phyloP scores from a whole-genome alignment of 805 yeast species.

The Yarrowia yakushimensis region DNA sequence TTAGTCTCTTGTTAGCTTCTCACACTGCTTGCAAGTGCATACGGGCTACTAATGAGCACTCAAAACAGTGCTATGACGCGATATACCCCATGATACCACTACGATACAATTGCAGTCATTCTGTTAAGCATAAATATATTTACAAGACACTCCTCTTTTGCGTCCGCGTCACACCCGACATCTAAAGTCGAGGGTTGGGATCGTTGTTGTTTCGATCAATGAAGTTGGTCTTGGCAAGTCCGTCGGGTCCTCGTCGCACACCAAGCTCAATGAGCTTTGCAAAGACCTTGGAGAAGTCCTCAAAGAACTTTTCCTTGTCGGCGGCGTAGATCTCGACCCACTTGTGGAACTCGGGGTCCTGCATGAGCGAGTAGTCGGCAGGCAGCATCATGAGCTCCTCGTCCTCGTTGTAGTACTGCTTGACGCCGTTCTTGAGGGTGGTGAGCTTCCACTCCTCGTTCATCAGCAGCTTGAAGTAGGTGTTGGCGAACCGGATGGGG shows the following conservation, averaged over 20 bases:
- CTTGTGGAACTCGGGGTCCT: conserved; percentile 54
- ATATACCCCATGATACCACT: too few relatives aligned
- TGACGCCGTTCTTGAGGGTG: conserved; percentile 41
- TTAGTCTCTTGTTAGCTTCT: too few relatives aligned
- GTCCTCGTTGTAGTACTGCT: conserved; percentile 47
- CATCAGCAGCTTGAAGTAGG: conserved; percentile 57
- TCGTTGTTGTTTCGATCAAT: conserved; percentile 29
- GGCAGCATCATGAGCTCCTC: conserved; percentile 80
- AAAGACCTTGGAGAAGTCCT: conserved; percentile 64
- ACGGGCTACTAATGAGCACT: too few relatives aligned
- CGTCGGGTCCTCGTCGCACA: conserved; percentile 49
- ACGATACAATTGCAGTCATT: background rate
- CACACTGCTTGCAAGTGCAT: background rate
- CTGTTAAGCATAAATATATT: conserved; percentile 22
- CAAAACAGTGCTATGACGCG: too few relatives aligned
- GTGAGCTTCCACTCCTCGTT: conserved; percentile 53
- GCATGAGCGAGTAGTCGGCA: conserved; percentile 67
- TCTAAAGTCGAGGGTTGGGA: conserved; percentile 12
- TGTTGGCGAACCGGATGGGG: conserved; percentile 70
- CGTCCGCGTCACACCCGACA: background rate
- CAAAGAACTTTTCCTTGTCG: conserved; percentile 58
- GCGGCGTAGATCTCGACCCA: conserved; percentile 68
- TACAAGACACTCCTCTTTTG: conserved; percentile 18
- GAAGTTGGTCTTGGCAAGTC: conserved; percentile 37
- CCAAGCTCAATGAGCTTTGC: conserved; percentile 75